These are phyloP conservation scores for Aspergillus thermomutatus DNA, from an alignment of 2,329 filamentous ascomycete species.

Conservation along the genomic window DNA sequence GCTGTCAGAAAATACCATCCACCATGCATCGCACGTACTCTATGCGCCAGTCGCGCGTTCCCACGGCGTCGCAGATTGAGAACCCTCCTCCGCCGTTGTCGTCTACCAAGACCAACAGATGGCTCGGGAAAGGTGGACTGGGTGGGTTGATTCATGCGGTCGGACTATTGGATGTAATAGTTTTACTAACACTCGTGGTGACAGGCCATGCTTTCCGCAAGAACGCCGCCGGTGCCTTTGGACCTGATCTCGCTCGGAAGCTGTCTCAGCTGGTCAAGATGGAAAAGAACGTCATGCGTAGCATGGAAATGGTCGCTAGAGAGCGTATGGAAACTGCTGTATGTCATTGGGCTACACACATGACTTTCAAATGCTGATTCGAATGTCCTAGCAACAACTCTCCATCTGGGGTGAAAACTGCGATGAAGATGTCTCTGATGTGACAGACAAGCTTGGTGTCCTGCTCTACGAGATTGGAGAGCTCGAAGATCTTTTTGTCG, in stretches of 20 bases:
- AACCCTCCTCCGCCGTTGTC: slow-evolving; percentile 91
- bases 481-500: slow-evolving; percentile 96
- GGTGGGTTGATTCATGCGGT: slow-evolving; percentile 57
- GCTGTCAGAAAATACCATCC: slow-evolving; percentile 8
- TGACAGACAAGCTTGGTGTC: slow-evolving; percentile 97
- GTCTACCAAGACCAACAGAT: slow-evolving; percentile 81
- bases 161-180: slow-evolving; percentile 3
- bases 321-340: slow-evolving; percentile 99
- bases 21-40: slow-evolving; percentile 97
- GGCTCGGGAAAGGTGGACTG: slow-evolving; percentile 83
- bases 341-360: slow-evolving; percentile 43
- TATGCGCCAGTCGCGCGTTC: slow-evolving; percentile 95
- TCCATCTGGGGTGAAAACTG: slow-evolving; percentile 95
- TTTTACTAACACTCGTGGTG: slow-evolving; percentile 13
- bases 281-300: slow-evolving; percentile 99
- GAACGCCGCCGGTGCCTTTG: slow-evolving; percentile 52
- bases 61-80: slow-evolving; percentile 86
- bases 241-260: slow-evolving; percentile 92
- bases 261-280: slow-evolving; percentile 98
- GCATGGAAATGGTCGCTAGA: slow-evolving; percentile 87
- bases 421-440: slow-evolving; percentile 97
- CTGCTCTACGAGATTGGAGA: slow-evolving; percentile 98
- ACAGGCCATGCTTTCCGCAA: slow-evolving; percentile 62
- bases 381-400: slow-evolving; percentile 76
- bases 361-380: slow-evolving; percentile 15